phyloP scores from a whole-genome alignment of 2,329 filamentous ascomycete genomes.

The Mariannaea sp. region DNA sequence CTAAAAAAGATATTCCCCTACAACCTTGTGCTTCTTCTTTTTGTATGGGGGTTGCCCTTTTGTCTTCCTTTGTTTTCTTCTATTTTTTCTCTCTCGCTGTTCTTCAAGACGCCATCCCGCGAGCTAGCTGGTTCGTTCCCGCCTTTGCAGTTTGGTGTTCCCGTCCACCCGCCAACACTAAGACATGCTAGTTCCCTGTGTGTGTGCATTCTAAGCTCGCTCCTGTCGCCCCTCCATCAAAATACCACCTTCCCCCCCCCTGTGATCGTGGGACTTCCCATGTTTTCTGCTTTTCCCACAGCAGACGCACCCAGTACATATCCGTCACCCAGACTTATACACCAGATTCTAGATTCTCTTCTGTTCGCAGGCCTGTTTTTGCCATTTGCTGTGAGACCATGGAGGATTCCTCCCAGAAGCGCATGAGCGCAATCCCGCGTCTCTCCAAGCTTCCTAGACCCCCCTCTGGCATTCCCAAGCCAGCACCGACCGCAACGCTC shows the following conservation, averaged over 20 bases:
- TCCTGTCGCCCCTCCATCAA: constrained; percentile 17
- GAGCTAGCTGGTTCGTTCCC: constrained; percentile 15
- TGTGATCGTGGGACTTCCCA: constrained; percentile 6
- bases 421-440: constrained; percentile 44
- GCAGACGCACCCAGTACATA: no score
- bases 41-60: neutral
- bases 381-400: constrained; percentile 28
- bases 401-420: constrained; percentile 44
- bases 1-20: no score
- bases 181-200: no score
- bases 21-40: neutral
- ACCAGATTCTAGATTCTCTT: constrained; percentile 17
- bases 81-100: constrained; percentile 1
- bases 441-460: constrained; percentile 46
- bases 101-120: constrained; percentile 1
- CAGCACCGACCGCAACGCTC: constrained; percentile 28
- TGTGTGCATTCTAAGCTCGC: neutral
- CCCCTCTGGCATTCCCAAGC: constrained; percentile 41
- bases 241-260: constrained; percentile 14
- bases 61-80: neutral
- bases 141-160: constrained; percentile 15
- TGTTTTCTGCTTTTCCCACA: constrained; percentile 8
- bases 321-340: constrained; percentile 1
- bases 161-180: constrained; percentile 39
- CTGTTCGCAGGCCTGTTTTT: constrained; percentile 9